A percentile compares a stretch with the other conserved stretches of the same genome.
These are phyloP conservation scores for Echeveria elegans DNA, from an alignment of 164 flowering plant species.

Conservation along the genomic window DNA sequence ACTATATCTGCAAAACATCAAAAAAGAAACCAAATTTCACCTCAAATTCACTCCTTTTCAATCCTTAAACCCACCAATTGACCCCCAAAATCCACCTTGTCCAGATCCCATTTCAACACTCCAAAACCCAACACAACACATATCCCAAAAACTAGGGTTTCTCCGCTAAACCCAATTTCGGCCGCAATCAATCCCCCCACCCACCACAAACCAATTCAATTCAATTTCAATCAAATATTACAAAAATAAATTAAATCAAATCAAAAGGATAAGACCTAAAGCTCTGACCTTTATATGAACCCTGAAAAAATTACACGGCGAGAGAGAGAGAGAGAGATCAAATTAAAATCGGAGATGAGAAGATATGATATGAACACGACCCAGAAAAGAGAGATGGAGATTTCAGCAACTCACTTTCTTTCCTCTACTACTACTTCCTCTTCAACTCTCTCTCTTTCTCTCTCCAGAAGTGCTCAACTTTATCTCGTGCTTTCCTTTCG, in stretches of 20 bases:
- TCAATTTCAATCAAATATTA: not conserved
- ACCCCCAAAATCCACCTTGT: not conserved
- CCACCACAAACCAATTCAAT: too few species aligned
- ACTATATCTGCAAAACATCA: slow-evolving; percentile 30
- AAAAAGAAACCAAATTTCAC: not conserved
- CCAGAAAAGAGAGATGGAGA: not conserved
- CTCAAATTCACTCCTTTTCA: not conserved
- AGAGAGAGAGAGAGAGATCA: not conserved
- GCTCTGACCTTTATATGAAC: not conserved
- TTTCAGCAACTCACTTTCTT: slow-evolving; percentile 4
- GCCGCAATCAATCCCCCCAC: not conserved
- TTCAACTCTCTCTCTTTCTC: not conserved
- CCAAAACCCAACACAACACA: not conserved
- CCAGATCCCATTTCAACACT: slow-evolving; percentile 4
- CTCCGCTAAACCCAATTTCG: not conserved
- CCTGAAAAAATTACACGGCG: not conserved
- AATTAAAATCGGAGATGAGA: not conserved
- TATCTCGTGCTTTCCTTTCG: slow-evolving; percentile 5
- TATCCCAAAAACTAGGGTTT: slow-evolving; percentile 5
- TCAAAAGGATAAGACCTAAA: not conserved
- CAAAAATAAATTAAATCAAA: not conserved
- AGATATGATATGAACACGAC: not conserved
- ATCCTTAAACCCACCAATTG: not conserved
- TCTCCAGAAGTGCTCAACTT: not conserved
- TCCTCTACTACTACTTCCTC: not conserved